Conservation (phyloP, 768 basidiomycete species). For the Suillus hirtellus region DNA sequence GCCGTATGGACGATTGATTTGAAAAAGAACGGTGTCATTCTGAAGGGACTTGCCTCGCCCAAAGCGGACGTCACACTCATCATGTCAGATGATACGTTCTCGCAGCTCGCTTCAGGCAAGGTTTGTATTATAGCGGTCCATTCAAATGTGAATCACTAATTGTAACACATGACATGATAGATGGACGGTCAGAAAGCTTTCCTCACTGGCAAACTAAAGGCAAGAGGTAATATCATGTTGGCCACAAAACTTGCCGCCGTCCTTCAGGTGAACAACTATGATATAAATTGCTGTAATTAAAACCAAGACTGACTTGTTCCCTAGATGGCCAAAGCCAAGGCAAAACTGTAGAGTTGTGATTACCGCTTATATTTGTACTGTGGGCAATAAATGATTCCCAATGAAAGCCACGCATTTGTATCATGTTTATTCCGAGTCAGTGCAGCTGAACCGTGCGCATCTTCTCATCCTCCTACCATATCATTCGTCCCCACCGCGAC, state of each 20-base stretch:
- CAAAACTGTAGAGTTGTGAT: slow-evolving; percentile 39
- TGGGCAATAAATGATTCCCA: background rate
- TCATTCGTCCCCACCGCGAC: too few species aligned
- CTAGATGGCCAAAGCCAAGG: slow-evolving; percentile 39
- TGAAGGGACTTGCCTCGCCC: slow-evolving; percentile 59
- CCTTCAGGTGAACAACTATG: slow-evolving; percentile 59
- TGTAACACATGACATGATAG: slow-evolving; percentile 34
- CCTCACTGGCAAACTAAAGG: slow-evolving; percentile 94
- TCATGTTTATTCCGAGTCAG: too few species aligned
- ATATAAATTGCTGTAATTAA: slow-evolving; percentile 7
- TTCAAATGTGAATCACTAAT: background rate
- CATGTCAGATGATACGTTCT: slow-evolving; percentile 74
- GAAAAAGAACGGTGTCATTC: slow-evolving; percentile 78
- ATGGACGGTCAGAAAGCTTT: slow-evolving; percentile 93
- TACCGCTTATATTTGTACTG: slow-evolving; percentile 12
- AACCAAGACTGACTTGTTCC: background rate
- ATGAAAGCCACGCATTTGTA: too few species aligned
- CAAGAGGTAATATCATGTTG: slow-evolving; percentile 90
- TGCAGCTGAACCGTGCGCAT: too few species aligned
- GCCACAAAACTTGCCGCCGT: slow-evolving; percentile 87
- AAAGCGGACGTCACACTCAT: slow-evolving; percentile 85
- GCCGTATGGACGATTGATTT: slow-evolving; percentile 91
- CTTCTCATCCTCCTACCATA: too few species aligned
- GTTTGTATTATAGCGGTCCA: slow-evolving; percentile 35
- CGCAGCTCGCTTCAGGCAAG: slow-evolving; percentile 72